Base-by-base conservation (phyloP, 805 yeast genomes). In the Saccharomyces cerevisiae region DNA sequence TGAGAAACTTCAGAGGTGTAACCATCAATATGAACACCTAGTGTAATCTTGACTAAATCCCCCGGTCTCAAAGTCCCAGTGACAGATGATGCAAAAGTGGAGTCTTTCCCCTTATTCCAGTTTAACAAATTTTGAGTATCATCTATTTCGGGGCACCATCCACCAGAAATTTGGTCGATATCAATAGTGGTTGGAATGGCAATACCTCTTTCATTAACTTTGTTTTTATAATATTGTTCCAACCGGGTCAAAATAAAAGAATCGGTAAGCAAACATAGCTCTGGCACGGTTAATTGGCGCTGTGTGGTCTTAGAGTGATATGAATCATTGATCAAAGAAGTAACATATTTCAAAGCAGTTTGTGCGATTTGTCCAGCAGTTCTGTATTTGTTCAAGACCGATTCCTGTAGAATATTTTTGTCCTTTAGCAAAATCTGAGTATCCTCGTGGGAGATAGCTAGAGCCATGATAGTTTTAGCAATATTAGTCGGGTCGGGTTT, bases 21-120 rank as follows among this genome's bases (percentile, higher is more conserved):
- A 53, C 99, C 99, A 71, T 94, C 99, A 61, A 94, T 81, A 59
- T 94, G 97, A 56, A 86, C 91, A 50, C 97, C 99, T 29, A 92
- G 76, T 11, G 87, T 76, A 55, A 94, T 79, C 57, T 92, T 91
- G 32, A 89, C 89, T 49, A 91, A 77, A 69, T 94, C 97, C 51
- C 98, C 98, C 26, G 82, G 81, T 52, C 69, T 69, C 60, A 73
- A 64, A 21, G 63, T 36, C 47, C 69, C 69, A 31, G 62, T 58
- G 8, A 62, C 59, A 14, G 63, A 53, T 6, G 69, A 65, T 30
- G 49, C 49, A 32, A 62, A 59, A 43, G 63, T 54, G 17, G 63
- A 47, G 29, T 61, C 62, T 6, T 49, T 52, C 10, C 54, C 47
- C 31, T 59, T 63, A 56, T 69, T 69, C 63, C 66, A 65, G 31